Percentiles rank a stretch among this genome's conserved stretches.
Evolutionary conservation across 176 grass and related monocot genomes (phyloP).

Genomic region (Luzula sylvatica): DNA sequence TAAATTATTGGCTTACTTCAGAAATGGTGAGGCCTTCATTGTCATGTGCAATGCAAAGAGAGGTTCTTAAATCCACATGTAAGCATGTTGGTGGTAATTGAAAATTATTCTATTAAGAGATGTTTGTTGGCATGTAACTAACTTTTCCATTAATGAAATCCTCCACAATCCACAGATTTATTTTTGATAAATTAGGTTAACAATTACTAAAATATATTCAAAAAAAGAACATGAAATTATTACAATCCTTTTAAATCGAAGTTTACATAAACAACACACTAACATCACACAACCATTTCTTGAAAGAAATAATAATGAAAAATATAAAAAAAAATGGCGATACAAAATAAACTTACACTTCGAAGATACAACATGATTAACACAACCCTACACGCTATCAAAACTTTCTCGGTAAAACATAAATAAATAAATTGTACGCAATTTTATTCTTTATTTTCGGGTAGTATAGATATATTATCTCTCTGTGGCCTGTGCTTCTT

Average conservation of each 20-base stretch:
- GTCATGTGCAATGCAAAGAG: background rate
- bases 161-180: background rate
- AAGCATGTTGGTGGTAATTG: background rate
- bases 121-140: background rate
- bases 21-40: background rate
- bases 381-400: too few relatives aligned
- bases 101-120: background rate
- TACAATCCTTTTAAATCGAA: background rate
- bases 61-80: background rate
- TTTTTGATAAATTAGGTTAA: background rate
- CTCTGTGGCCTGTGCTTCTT: slow-evolving; percentile 71
- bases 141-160: background rate
- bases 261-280: background rate
- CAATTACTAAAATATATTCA: too few relatives aligned
- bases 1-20: too few relatives aligned
- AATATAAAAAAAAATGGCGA: background rate
- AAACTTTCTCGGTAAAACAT: too few relatives aligned
- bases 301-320: background rate
- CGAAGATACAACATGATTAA: background rate
- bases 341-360: background rate
- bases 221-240: too few relatives aligned
- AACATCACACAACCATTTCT: background rate
- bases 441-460: slow-evolving; percentile 26
- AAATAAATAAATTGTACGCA: too few relatives aligned
- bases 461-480: slow-evolving; percentile 47